Conservation (phyloP, 371 early-diverging fungal species). For the Blyttiomyces sp. region DNA sequence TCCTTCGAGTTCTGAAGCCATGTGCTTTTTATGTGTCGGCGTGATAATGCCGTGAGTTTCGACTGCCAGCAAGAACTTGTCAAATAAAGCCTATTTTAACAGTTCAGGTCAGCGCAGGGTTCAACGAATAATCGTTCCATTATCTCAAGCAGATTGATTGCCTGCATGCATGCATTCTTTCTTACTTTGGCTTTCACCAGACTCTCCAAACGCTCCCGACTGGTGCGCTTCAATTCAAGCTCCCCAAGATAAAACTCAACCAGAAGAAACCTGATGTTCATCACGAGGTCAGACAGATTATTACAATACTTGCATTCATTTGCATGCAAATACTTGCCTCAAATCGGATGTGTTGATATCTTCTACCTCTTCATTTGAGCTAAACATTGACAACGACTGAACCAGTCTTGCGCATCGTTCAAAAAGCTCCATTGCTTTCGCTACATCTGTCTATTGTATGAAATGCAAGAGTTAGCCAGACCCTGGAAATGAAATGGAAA, state of each 20-base stretch:
- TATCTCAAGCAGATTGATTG: neutral
- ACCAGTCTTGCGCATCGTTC: constrained; percentile 52
- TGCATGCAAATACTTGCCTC: constrained; percentile 33
- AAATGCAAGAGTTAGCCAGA: neutral
- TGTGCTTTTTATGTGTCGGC: constrained; percentile 38
- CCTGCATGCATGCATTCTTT: neutral
- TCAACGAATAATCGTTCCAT: no score
- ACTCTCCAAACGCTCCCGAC: constrained; percentile 41
- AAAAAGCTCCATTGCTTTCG: constrained; percentile 33
- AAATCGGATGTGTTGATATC: constrained; percentile 83
- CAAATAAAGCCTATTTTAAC: constrained; percentile 5
- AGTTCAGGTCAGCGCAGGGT: no score
- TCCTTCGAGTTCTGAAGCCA: neutral
- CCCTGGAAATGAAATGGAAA: neutral
- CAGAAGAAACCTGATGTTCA: constrained; percentile 57
- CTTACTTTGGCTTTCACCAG: constrained; percentile 50
- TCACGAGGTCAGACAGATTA: neutral
- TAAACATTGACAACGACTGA: constrained; percentile 68
- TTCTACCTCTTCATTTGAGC: constrained; percentile 80
- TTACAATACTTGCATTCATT: neutral
- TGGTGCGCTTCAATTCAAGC: constrained; percentile 53
- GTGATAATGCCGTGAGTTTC: constrained; percentile 61
- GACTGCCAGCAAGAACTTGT: constrained; percentile 53
- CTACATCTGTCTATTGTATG: neutral
- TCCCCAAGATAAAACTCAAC: constrained; percentile 77